Conservation (phyloP, 1,284 basidiomycete species). For the Rhodotorula sp. region DNA sequence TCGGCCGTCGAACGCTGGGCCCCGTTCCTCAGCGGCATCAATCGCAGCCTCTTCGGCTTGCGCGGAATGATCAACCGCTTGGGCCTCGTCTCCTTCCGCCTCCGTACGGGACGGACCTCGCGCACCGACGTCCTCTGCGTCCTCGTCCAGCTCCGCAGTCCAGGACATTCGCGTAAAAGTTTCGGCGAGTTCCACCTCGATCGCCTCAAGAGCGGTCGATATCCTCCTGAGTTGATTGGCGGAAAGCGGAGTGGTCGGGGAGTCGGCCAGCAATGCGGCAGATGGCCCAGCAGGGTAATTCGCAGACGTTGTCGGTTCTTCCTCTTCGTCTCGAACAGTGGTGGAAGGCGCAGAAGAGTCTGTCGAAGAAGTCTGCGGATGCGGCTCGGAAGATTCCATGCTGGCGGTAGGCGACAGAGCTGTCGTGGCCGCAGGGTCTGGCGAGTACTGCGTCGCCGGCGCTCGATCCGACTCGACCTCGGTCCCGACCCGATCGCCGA, state of each 20-base stretch:
- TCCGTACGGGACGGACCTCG: not conserved
- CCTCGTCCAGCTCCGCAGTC: not conserved
- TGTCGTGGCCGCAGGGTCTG: too few species aligned
- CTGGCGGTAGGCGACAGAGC: too few species aligned
- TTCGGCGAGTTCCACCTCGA: constrained; percentile 11
- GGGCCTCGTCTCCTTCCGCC: not conserved
- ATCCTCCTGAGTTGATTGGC: constrained; percentile 16
- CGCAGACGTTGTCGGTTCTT: too few species aligned
- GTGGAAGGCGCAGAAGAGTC: too few species aligned
- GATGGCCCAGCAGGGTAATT: too few species aligned
- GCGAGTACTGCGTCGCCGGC: too few species aligned
- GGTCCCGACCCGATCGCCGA: not conserved
- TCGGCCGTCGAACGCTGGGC: too few species aligned
- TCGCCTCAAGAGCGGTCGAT: constrained; percentile 13
- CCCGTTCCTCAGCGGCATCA: not conserved
- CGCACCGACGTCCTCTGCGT: not conserved
- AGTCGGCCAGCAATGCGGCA: not conserved
- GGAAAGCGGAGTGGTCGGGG: constrained; percentile 7
- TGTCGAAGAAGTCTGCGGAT: too few species aligned
- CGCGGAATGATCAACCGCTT: not conserved
- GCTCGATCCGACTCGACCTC: not conserved
- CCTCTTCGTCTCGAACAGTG: too few species aligned
- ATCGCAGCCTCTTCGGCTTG: not conserved
- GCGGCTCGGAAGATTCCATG: too few species aligned
- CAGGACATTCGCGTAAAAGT: not conserved